These are phyloP conservation scores for Chaetomiaceae sp. DNA, from an alignment of 2,329 filamentous ascomycete genomes.

Conservation along the genomic window DNA sequence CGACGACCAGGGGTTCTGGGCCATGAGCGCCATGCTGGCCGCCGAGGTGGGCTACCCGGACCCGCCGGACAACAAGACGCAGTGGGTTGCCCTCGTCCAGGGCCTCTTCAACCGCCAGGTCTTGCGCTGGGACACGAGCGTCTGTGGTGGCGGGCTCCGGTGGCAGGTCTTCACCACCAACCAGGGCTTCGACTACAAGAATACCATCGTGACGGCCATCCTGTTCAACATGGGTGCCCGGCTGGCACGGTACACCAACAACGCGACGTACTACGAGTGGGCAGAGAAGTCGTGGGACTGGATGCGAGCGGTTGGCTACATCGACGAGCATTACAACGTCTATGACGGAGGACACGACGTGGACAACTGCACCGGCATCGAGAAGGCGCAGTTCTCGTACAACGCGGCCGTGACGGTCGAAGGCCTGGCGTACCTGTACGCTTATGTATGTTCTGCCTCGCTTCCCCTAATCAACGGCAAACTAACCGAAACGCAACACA, in stretches of 20 bases:
- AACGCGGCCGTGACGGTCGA: conserved; percentile 59
- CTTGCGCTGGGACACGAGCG: conserved; percentile 61
- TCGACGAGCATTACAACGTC: conserved; percentile 51
- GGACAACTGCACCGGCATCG: conserved; percentile 50
- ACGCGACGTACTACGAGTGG: conserved; percentile 63
- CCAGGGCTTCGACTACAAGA: conserved; percentile 75
- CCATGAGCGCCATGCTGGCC: conserved; percentile 60
- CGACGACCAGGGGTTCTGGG: conserved; percentile 73
- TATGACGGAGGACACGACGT: conserved; percentile 56
- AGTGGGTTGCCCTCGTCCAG: conserved; percentile 62
- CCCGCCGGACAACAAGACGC: conserved; percentile 49
- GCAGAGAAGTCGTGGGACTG: conserved; percentile 64
- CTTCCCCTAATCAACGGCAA: too few species aligned
- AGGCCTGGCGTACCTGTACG: conserved; percentile 64
- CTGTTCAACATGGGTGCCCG: conserved; percentile 78
- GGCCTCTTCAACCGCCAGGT: conserved; percentile 70
- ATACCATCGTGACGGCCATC: conserved; percentile 74
- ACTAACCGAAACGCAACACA: conserved; percentile 60
- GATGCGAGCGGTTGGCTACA: conserved; percentile 51
- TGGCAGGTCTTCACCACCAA: conserved; percentile 82
- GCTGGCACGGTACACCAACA: conserved; percentile 64
- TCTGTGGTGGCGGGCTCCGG: conserved; percentile 66
- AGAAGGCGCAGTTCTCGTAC: conserved; percentile 59
- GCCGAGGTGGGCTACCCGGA: conserved; percentile 65
- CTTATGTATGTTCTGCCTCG: conserved; percentile 56